These are phyloP conservation scores for Calendula officinalis DNA, from an alignment of 129 eudicot species.

Conservation along the genomic window DNA sequence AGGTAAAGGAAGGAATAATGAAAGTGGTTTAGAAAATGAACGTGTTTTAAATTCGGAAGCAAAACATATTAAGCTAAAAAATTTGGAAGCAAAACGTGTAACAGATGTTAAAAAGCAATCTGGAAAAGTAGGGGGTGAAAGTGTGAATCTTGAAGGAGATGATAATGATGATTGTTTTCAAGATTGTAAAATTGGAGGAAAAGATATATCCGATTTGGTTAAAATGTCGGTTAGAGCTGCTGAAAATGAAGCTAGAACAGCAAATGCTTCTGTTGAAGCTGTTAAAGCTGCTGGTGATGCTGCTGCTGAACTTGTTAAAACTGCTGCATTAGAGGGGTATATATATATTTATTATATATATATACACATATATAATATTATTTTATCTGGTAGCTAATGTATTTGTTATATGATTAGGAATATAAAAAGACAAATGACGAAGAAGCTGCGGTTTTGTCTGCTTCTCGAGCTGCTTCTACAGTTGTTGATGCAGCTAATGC, in stretches of 20 bases:
- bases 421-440: conserved; percentile 66
- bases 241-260: conserved; percentile 79
- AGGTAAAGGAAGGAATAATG: conserved; percentile 57
- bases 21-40: conserved; percentile 57
- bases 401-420: conserved; percentile 37
- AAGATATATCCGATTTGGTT: conserved; percentile 62
- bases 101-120: conserved; percentile 51
- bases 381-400: not conserved
- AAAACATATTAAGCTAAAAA: conserved; percentile 46
- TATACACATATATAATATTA: not conserved
- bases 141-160: conserved; percentile 54
- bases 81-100: conserved; percentile 43
- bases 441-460: conserved; percentile 82
- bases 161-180: conserved; percentile 84
- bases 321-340: conserved; percentile 65
- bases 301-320: conserved; percentile 75
- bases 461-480: conserved; percentile 80
- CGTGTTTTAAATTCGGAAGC: conserved; percentile 51
- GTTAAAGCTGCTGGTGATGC: conserved; percentile 73
- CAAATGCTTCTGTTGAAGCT: conserved; percentile 64
- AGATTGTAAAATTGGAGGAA: conserved; percentile 80
- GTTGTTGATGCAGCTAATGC: conserved; percentile 96
- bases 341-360: not conserved
- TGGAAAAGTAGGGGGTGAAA: conserved; percentile 41
- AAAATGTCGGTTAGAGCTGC: conserved; percentile 79